Conservation (phyloP, 2,329 filamentous ascomycete species). For the Elsinoe fawcettii region DNA sequence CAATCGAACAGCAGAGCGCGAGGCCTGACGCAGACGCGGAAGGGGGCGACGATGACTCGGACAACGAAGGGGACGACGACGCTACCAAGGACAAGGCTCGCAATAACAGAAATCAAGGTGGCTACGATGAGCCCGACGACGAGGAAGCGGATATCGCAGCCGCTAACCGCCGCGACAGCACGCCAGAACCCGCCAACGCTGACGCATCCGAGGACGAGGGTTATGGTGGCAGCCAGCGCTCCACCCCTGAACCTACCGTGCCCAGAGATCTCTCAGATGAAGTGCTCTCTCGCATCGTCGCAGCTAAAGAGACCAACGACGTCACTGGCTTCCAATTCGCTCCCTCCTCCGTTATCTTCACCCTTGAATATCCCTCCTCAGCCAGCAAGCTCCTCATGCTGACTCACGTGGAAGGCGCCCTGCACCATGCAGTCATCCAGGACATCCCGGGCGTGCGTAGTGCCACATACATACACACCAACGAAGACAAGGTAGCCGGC, state of each 20-base stretch:
- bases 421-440: slow-evolving; percentile 74
- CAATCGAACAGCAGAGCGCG: slow-evolving; percentile 43
- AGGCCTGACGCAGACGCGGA: slow-evolving; percentile 41
- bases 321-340: slow-evolving; percentile 69
- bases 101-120: slow-evolving; percentile 69
- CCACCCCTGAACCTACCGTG: slow-evolving; percentile 21
- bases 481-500: slow-evolving; percentile 44
- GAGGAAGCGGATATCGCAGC: slow-evolving; percentile 75
- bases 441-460: slow-evolving; percentile 69
- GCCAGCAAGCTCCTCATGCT: slow-evolving; percentile 91
- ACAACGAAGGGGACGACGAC: slow-evolving; percentile 47
- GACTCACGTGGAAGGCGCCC: slow-evolving; percentile 74
- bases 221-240: slow-evolving; percentile 34
- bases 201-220: slow-evolving; percentile 51
- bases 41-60: slow-evolving; percentile 60
- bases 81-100: slow-evolving; percentile 63
- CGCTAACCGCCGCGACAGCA: slow-evolving; percentile 53
- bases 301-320: slow-evolving; percentile 49
- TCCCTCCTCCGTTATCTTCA: slow-evolving; percentile 71
- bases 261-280: neutral
- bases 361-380: slow-evolving; percentile 69
- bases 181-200: slow-evolving; percentile 49
- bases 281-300: slow-evolving; percentile 47
- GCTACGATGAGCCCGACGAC: slow-evolving; percentile 87
- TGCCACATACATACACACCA: slow-evolving; percentile 48